phyloP scores from a whole-genome alignment of 371 early-diverging fungal species.

The Mortierella sp. region DNA sequence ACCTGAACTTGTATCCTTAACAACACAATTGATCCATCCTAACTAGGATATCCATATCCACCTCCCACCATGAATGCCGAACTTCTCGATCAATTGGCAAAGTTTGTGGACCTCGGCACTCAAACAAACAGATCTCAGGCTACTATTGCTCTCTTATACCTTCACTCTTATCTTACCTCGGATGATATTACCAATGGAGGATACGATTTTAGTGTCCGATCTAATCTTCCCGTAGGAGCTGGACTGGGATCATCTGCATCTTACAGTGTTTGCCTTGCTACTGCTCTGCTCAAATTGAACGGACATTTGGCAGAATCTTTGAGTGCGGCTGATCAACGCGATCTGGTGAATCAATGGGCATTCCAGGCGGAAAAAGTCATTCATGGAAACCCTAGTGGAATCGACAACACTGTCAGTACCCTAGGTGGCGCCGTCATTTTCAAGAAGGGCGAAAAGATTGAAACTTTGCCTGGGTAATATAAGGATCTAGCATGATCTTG shows the following conservation, averaged over 20 bases:
- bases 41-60: slow-evolving; percentile 42
- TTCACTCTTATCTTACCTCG: slow-evolving; percentile 53
- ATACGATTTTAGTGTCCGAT: slow-evolving; percentile 76
- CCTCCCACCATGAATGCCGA: slow-evolving; percentile 39
- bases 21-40: not conserved
- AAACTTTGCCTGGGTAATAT: slow-evolving; percentile 47
- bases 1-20: not conserved
- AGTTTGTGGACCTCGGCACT: slow-evolving; percentile 32
- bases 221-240: slow-evolving; percentile 92
- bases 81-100: slow-evolving; percentile 25
- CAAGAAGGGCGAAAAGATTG: slow-evolving; percentile 51
- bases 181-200: slow-evolving; percentile 51
- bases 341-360: slow-evolving; percentile 86
- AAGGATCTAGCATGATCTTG: not conserved
- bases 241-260: slow-evolving; percentile 98
- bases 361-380: slow-evolving; percentile 93
- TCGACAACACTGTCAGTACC: slow-evolving; percentile 92
- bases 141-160: slow-evolving; percentile 64
- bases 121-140: slow-evolving; percentile 61
- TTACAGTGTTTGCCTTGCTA: slow-evolving; percentile 84
- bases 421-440: slow-evolving; percentile 70
- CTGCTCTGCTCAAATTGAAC: slow-evolving; percentile 76
- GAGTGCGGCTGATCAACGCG: slow-evolving; percentile 51
- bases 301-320: slow-evolving; percentile 21
- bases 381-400: slow-evolving; percentile 96